Conservation (phyloP, 2,329 filamentous ascomycete species). For the Cryphonectria nitschkei region DNA sequence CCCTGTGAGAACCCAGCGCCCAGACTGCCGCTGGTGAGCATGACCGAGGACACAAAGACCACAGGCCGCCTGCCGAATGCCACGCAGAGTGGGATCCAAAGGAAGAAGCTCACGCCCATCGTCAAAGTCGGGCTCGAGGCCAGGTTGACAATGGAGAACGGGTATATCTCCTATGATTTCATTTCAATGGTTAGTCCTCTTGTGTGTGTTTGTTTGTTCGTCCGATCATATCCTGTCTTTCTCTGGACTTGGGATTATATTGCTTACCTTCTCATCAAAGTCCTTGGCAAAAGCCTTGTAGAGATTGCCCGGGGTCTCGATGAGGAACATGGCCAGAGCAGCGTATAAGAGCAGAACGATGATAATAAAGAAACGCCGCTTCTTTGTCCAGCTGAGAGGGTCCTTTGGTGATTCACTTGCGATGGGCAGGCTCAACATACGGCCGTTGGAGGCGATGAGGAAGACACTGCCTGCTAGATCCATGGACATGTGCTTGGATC, state of each 20-base stretch:
- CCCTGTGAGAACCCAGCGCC: slow-evolving; percentile 35
- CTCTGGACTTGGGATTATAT: background rate
- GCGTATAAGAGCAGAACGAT: slow-evolving; percentile 31
- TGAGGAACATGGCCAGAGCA: slow-evolving; percentile 31
- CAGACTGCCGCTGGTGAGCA: slow-evolving; percentile 36
- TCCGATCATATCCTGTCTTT: no score
- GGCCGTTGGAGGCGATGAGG: slow-evolving; percentile 39
- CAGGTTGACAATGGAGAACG: slow-evolving; percentile 36
- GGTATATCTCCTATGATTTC: slow-evolving; percentile 31
- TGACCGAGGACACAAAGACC: slow-evolving; percentile 37
- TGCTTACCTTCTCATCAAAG: slow-evolving; percentile 32
- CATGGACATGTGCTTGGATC: slow-evolving; percentile 25
- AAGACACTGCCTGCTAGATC: slow-evolving; percentile 37
- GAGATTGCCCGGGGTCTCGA: slow-evolving; percentile 34
- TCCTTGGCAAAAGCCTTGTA: slow-evolving; percentile 30
- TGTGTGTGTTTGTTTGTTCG: background rate
- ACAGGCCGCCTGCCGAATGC: slow-evolving; percentile 43
- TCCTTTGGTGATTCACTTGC: slow-evolving; percentile 38
- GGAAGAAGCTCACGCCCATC: slow-evolving; percentile 41
- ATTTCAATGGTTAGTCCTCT: background rate
- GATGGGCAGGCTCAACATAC: slow-evolving; percentile 38
- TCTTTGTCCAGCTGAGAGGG: slow-evolving; percentile 36
- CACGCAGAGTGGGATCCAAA: slow-evolving; percentile 43
- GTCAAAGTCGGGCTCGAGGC: slow-evolving; percentile 38
- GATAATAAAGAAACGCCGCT: slow-evolving; percentile 31